phyloP scores from a whole-genome alignment of 805 yeast genomes.

The Tetrapisispora pingtungensis region DNA sequence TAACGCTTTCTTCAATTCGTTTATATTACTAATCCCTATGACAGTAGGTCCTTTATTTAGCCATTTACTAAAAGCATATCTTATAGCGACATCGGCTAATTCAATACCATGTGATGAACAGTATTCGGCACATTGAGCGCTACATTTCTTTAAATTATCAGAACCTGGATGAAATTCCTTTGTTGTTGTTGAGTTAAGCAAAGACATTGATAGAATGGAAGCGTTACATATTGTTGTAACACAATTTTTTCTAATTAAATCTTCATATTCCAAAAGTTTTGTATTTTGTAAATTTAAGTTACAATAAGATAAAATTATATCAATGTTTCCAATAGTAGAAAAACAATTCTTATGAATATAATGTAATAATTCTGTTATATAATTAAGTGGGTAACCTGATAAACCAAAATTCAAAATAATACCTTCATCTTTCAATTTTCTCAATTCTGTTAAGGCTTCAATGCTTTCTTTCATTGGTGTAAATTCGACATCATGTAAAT shows the following conservation, averaged over 20 bases:
- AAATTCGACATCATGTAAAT: conserved; percentile 86
- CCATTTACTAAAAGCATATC: conserved; percentile 65
- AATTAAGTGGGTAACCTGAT: conserved; percentile 79
- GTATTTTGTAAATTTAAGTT: conserved; percentile 74
- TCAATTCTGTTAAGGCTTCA: conserved; percentile 55
- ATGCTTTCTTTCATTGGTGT: conserved; percentile 43
- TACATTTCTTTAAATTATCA: conserved; percentile 38
- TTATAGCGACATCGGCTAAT: conserved; percentile 70
- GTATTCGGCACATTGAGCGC: conserved; percentile 36
- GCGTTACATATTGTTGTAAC: conserved; percentile 39
- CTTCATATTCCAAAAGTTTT: conserved; percentile 24
- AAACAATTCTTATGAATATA: conserved; percentile 6
- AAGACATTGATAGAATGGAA: conserved; percentile 81
- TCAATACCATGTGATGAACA: conserved; percentile 43
- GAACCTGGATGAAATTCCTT: conserved; percentile 77
- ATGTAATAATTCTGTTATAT: conserved; percentile 37
- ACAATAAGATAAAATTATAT: conserved; percentile 67
- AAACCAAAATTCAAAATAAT: conserved; percentile 58
- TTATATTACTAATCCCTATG: conserved; percentile 59
- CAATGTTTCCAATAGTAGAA: conserved; percentile 50
- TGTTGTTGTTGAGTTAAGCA: conserved; percentile 58
- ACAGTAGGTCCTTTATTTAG: conserved; percentile 49
- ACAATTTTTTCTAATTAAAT: conserved; percentile 30
- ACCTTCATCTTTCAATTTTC: conserved; percentile 53
- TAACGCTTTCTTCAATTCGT: conserved; percentile 57